These are phyloP conservation scores for Aspergillus ustus DNA, from an alignment of 2,329 filamentous ascomycete species.

Conservation along the genomic window DNA sequence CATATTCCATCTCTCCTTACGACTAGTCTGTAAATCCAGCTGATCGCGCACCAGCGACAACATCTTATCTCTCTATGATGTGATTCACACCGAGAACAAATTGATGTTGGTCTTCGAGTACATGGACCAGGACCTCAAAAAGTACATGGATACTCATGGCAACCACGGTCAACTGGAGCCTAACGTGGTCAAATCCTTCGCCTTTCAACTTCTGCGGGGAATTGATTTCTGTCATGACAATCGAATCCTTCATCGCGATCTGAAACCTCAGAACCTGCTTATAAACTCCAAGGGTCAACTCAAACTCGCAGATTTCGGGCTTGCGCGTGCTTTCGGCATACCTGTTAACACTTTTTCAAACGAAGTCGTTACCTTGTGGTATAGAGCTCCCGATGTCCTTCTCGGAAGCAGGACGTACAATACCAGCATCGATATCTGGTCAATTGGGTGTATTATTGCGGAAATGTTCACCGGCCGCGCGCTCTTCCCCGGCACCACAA, in stretches of 20 bases:
- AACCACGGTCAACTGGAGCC: conserved; percentile 87
- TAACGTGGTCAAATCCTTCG: conserved; percentile 93
- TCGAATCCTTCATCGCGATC: conserved; percentile 87
- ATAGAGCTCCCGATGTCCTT: conserved; percentile 90
- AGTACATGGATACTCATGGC: conserved; percentile 94
- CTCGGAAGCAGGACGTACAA: conserved; percentile 92
- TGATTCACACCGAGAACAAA: conserved; percentile 99
- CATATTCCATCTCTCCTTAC: too few species aligned
- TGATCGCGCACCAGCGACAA: conserved; percentile 63
- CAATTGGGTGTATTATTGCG: conserved; percentile 96
- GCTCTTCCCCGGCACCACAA: conserved; percentile 91
- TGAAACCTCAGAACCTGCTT: conserved; percentile 94
- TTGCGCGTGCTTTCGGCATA: conserved; percentile 92
- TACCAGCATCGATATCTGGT: conserved; percentile 99
- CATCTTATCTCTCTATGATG: conserved; percentile 94
- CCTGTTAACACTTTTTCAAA: conserved; percentile 99
- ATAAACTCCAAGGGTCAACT: conserved; percentile 89
- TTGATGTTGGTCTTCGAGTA: conserved; percentile 98
- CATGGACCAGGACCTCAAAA: conserved; percentile 97
- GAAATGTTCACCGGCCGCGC: conserved; percentile 97
- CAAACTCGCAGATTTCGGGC: conserved; percentile 92
- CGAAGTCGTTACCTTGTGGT: conserved; percentile 95
- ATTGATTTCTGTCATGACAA: conserved; percentile 98
- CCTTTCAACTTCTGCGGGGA: conserved; percentile 92
- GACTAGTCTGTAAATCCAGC: too few species aligned